Conservation (phyloP, 352 stramenopile species). For the Globisporangium barbulae region DNA sequence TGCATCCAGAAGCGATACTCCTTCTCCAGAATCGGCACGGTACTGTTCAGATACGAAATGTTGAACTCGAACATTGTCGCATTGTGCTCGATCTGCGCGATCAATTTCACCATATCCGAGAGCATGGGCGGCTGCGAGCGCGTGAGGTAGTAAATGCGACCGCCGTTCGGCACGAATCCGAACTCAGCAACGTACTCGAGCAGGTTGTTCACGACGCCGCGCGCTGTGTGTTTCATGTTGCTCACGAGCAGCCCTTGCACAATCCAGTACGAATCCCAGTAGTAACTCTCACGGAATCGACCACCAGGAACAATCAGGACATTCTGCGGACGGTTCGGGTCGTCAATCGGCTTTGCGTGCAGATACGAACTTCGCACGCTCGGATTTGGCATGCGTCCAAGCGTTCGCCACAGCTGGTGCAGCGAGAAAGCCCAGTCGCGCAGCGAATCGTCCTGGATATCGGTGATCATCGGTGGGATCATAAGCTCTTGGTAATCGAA, state of each 20-base stretch:
- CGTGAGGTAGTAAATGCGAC: constrained; percentile 89
- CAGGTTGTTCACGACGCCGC: constrained; percentile 83
- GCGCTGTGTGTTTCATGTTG: constrained; percentile 72
- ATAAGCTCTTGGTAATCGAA: constrained; percentile 61
- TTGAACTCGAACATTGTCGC: constrained; percentile 44
- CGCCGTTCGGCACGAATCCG: constrained; percentile 89
- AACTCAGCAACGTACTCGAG: constrained; percentile 84
- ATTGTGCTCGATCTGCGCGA: constrained; percentile 32
- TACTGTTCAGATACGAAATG: constrained; percentile 38
- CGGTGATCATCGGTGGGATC: constrained; percentile 49
- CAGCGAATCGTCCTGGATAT: constrained; percentile 48
- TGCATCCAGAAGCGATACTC: constrained; percentile 89
- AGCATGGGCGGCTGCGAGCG: constrained; percentile 90
- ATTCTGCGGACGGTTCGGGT: constrained; percentile 37
- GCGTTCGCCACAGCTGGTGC: constrained; percentile 69
- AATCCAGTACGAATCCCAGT: constrained; percentile 94
- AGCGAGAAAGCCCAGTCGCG: constrained; percentile 65
- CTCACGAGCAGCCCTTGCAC: constrained; percentile 84
- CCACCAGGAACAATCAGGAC: constrained; percentile 86
- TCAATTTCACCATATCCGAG: constrained; percentile 76
- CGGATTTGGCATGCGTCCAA: constrained; percentile 55
- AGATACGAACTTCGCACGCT: constrained; percentile 59
- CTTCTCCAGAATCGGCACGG: constrained; percentile 62
- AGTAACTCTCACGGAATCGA: constrained; percentile 92
- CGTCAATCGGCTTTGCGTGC: constrained; percentile 39